These are phyloP conservation scores for Fusarium sulawesiense DNA, from an alignment of 2,329 filamentous ascomycete genomes.

Conservation along the genomic window DNA sequence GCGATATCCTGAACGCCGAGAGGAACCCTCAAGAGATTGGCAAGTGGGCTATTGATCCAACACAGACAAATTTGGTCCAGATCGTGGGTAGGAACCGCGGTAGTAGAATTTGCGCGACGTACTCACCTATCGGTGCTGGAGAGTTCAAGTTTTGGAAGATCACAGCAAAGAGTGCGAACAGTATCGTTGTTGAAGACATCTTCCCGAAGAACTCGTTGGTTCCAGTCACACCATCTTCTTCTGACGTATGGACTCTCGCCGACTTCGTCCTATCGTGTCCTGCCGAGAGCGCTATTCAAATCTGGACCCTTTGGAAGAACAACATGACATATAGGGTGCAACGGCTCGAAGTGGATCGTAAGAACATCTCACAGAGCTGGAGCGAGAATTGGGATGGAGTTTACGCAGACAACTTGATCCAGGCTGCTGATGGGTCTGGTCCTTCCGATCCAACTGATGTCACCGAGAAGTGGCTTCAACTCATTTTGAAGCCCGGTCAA, in stretches of 20 bases:
- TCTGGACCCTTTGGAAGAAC: slow-evolving; percentile 89
- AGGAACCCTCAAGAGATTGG: slow-evolving; percentile 74
- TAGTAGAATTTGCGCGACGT: slow-evolving; percentile 75
- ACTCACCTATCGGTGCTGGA: slow-evolving; percentile 86
- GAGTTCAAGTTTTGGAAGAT: slow-evolving; percentile 94
- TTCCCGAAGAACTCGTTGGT: slow-evolving; percentile 71
- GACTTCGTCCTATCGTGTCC: slow-evolving; percentile 76
- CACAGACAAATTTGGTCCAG: slow-evolving; percentile 80
- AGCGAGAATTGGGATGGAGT: slow-evolving; percentile 76
- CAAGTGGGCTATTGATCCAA: slow-evolving; percentile 83
- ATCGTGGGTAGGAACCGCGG: slow-evolving; percentile 70
- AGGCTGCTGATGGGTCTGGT: slow-evolving; percentile 67
- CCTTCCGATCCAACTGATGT: slow-evolving; percentile 74
- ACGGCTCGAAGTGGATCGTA: slow-evolving; percentile 77
- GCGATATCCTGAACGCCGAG: slow-evolving; percentile 79
- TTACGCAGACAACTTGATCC: slow-evolving; percentile 67
- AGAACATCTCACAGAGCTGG: slow-evolving; percentile 72
- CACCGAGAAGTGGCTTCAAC: slow-evolving; percentile 86
- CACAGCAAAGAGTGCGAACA: slow-evolving; percentile 73
- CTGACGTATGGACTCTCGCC: slow-evolving; percentile 81
- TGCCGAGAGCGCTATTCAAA: slow-evolving; percentile 64
- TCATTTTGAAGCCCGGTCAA: slow-evolving; percentile 83
- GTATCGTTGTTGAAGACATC: slow-evolving; percentile 75
- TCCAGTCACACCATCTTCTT: slow-evolving; percentile 76
- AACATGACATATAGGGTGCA: slow-evolving; percentile 82